phyloP scores from a whole-genome alignment of 306 rosid species.

The Ormosia semicastrata region DNA sequence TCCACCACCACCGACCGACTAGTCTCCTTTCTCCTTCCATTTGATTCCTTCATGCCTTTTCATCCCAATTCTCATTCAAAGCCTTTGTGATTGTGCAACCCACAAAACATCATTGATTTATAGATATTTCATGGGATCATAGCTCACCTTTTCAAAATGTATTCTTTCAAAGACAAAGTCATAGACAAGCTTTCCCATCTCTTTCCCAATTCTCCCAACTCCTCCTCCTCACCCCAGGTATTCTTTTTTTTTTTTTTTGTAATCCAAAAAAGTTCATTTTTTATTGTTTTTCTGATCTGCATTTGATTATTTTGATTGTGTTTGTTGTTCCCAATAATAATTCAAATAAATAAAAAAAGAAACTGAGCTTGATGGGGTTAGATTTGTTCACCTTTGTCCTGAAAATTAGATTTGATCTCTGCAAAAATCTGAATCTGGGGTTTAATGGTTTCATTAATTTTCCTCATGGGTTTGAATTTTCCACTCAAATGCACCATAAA shows the following conservation, averaged over 20 bases:
- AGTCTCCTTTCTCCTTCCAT: too few species aligned
- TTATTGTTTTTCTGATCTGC: background rate
- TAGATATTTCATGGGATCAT: slow-evolving; percentile 3
- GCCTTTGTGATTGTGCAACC: slow-evolving; percentile 37
- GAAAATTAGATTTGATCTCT: slow-evolving; percentile 49
- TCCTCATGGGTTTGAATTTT: slow-evolving; percentile 7
- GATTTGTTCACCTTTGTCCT: background rate
- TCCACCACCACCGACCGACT: too few species aligned
- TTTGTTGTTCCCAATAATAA: background rate
- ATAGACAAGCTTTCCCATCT: slow-evolving; percentile 61
- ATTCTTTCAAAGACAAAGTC: slow-evolving; percentile 67
- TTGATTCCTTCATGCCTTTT: too few species aligned
- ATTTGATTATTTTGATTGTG: background rate
- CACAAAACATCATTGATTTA: background rate
- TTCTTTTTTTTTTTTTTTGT: background rate
- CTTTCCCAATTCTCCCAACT: slow-evolving; percentile 50
- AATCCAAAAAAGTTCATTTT: background rate
- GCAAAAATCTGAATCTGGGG: slow-evolving; percentile 17
- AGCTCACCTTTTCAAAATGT: slow-evolving; percentile 40
- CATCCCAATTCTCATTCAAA: background rate
- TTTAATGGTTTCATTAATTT: slow-evolving; percentile 9
- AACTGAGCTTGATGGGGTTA: slow-evolving; percentile 30
- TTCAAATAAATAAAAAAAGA: background rate
- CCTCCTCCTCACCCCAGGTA: slow-evolving; percentile 48
- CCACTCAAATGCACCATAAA: background rate